A percentile compares a stretch with the other conserved stretches of the same genome.
These are phyloP conservation scores for Penicillium rolfsii DNA, from an alignment of 2,329 filamentous ascomycete species.

Conservation along the genomic window DNA sequence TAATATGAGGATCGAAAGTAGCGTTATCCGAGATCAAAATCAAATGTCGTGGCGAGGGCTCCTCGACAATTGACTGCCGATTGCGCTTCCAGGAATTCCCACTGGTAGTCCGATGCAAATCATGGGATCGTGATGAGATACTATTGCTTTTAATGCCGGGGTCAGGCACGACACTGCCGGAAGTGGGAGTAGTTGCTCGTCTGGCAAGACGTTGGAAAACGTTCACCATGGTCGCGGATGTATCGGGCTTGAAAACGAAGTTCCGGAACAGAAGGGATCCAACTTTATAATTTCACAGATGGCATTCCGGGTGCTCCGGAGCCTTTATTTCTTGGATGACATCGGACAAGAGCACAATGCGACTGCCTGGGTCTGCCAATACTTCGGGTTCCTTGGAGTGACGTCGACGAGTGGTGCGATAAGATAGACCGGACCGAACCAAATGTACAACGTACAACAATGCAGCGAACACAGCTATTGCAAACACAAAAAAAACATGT, in stretches of 20 bases:
- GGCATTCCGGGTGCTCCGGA: constrained; percentile 3
- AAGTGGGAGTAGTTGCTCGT: constrained; percentile 22
- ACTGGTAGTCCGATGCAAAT: constrained; percentile 20
- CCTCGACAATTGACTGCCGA: constrained; percentile 14
- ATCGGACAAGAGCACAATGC: constrained; percentile 15
- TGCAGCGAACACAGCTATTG: not conserved
- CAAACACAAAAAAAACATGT: not conserved
- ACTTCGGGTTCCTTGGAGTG: constrained; percentile 19
- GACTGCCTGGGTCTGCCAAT: constrained; percentile 19
- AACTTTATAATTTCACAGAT: constrained; percentile 3
- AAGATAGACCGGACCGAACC: constrained; percentile 9
- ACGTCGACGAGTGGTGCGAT: constrained; percentile 24
- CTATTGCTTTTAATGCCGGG: constrained; percentile 5
- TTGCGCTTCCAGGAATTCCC: constrained; percentile 21
- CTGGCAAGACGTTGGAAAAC: constrained; percentile 24
- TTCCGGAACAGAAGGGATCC: not conserved
- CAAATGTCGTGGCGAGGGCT: constrained; percentile 31
- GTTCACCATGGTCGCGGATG: constrained; percentile 24
- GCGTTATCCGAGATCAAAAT: constrained; percentile 36
- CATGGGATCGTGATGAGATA: constrained; percentile 8
- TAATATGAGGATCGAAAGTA: constrained; percentile 56
- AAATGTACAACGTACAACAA: not conserved
- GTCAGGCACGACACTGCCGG: constrained; percentile 9
- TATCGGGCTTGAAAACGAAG: not conserved
- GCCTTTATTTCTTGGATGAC: constrained; percentile 11